Base-by-base conservation (phyloP, 257 asterid genomes). In the Scutellaria barbata region DNA sequence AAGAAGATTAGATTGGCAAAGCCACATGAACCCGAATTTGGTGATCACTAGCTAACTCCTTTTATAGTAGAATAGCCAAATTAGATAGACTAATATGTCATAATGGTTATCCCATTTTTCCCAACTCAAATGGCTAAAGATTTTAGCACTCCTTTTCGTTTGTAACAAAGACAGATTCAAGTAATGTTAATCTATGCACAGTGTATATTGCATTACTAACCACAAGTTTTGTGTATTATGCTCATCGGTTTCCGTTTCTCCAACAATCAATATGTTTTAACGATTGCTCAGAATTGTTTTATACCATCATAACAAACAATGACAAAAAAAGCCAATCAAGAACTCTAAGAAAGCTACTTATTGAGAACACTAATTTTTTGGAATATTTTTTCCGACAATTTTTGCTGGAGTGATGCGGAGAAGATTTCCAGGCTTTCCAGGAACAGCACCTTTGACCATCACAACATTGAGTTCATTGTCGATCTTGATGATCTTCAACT, bases 371-470 rank as follows among this genome's bases (percentile, higher is more conserved):
- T 86, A 92, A 61, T 20, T 88, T 74, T 86, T 84, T 12, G 96
- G 96, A 39, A 92, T 94, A 62, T 94, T 94, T 40, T 84, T 81
- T 1, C 98, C 99, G 10, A 94, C 99, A 47, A 94, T 94, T 78
- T 94, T 94, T 7, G 99, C 99, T 0, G 99, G 98, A 65, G 99
- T 76, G 33, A 94, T 89, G 58, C 99, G 96, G 40, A 91, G 86
- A 73, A 94, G 96, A 79, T 94, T 91, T 64, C 99, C 99, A 0
- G 99, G 97, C 79, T 94, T 94, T 68, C 99, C 99, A 17, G 99
- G 97, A 65, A 94, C 77, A 66, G 99, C 97, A 9, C 99, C 98
- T 56, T 89, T 89, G 86, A 94, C 76, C 95, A 94, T 86, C 35
- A 94, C 85, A 10, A 88, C 81, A 18, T 87, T 89, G 20, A 94